Base-by-base conservation (phyloP, 1,284 basidiomycete species). In the Melampsora occidentalis region DNA sequence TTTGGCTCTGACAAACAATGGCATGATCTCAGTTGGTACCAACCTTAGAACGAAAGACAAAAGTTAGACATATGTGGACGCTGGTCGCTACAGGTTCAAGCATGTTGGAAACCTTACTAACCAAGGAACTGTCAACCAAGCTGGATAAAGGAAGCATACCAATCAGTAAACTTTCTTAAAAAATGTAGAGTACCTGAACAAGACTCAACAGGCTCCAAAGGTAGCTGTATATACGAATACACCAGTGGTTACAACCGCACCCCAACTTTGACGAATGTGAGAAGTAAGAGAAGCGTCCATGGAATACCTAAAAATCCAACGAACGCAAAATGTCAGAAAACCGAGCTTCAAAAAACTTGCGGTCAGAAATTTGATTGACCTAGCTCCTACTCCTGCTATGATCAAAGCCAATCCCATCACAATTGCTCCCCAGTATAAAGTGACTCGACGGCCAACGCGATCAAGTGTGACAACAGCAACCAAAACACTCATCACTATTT, bases 381-480 rank as follows among this genome's bases (percentile, higher is more conserved):
- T 76, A 39, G 72, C 72, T 10, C 49, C 72, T 20, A 79, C 80
- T 10, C 81, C 81, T 62, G 78, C 77, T 25, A 81, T 51, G 70
- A 82, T 78, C 76, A 82, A 78, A 48, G 78, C 75, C 68, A 80
- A 78, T 0, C 79, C 81, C 72, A 80, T 79, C 14, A 79, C 76
- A 49, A 79, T 64, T 2, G 80, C 77, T 16, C 81, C 81, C 79
- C 79, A 69, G 42, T 76, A 75, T 14, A 78, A 28, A 46, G 77
- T 78, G 20, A 62, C 33, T n/a, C 64, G 33, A 42, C 82, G 79
- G 5, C 82, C 82, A 48, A 82, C 76, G 9, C 82, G 80, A 69
- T 83, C 82, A n/a, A 83, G 77, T 6, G 81, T 82, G 70, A 82
- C 80, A 6, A 82, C 80, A 22, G 80, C 80, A 33, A 82, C 78